Evolutionary conservation across 768 basidiomycete species (phyloP).

Genomic region (Lentinula edodes): DNA sequence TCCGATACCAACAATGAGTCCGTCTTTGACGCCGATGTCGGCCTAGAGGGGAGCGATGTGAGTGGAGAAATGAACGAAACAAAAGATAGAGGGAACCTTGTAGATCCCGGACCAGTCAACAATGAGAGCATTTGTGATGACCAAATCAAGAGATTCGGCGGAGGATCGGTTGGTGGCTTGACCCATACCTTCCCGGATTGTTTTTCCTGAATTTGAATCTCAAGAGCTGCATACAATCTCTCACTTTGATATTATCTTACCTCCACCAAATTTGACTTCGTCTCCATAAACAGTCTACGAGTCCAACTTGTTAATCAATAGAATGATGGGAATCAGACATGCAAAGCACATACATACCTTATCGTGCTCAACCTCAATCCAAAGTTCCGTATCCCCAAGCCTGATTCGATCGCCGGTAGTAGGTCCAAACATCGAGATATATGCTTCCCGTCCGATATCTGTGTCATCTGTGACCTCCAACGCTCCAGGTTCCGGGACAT

Average conservation of each 20-base stretch:
- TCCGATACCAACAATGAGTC: constrained; percentile 82
- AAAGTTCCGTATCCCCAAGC: constrained; percentile 84
- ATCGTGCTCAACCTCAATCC: constrained; percentile 91
- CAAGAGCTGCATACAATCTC: not conserved
- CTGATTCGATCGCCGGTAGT: constrained; percentile 87
- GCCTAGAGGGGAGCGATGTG: constrained; percentile 45
- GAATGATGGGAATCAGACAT: not conserved
- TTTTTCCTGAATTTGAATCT: constrained; percentile 55
- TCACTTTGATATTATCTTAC: constrained; percentile 27
- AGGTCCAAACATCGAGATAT: constrained; percentile 94
- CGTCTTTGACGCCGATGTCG: constrained; percentile 88
- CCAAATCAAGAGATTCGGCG: constrained; percentile 72
- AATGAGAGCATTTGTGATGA: constrained; percentile 93
- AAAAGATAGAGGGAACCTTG: constrained; percentile 49
- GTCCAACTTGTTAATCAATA: not conserved
- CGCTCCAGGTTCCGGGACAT: constrained; percentile 63
- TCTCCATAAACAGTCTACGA: constrained; percentile 83
- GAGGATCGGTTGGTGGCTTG: constrained; percentile 75
- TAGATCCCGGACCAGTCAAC: constrained; percentile 94
- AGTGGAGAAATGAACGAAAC: not conserved
- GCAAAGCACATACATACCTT: constrained; percentile 35
- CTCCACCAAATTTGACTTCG: constrained; percentile 97
- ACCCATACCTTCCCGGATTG: constrained; percentile 95
- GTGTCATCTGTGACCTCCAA: constrained; percentile 45
- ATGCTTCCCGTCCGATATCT: constrained; percentile 61